phyloP scores from a whole-genome alignment of 2,329 filamentous ascomycete genomes.

The Ophiosphaerella herpotricha region DNA sequence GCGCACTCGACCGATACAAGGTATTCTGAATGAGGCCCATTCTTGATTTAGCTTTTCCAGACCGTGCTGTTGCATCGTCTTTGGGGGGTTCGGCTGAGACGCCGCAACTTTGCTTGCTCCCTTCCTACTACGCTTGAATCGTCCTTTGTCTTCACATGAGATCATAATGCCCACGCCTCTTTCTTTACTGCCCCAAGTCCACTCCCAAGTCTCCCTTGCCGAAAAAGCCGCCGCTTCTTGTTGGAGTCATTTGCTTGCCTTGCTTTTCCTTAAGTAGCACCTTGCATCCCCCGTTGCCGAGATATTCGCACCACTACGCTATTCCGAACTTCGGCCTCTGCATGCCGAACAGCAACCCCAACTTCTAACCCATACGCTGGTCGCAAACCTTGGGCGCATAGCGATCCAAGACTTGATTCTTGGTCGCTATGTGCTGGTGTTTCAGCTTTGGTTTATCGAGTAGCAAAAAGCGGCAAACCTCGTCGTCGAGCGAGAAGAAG shows the following conservation, averaged over 20 bases:
- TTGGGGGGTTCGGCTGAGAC: slow-evolving; percentile 36
- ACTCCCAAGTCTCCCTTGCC: slow-evolving; percentile 26
- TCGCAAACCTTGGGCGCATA: slow-evolving; percentile 29
- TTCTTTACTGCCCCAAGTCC: slow-evolving; percentile 23
- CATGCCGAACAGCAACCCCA: slow-evolving; percentile 26
- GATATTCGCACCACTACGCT: slow-evolving; percentile 19
- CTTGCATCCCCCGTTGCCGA: slow-evolving; percentile 30
- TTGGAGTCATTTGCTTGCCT: slow-evolving; percentile 27
- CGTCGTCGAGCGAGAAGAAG: slow-evolving; percentile 36
- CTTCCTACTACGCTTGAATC: slow-evolving; percentile 24
- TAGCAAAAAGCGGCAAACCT: slow-evolving; percentile 36
- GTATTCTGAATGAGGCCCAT: slow-evolving; percentile 41
- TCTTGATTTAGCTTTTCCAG: slow-evolving; percentile 41
- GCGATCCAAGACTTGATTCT: slow-evolving; percentile 26
- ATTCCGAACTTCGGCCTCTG: slow-evolving; percentile 35
- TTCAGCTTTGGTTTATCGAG: slow-evolving; percentile 38
- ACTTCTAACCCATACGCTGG: slow-evolving; percentile 16
- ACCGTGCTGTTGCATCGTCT: slow-evolving; percentile 42
- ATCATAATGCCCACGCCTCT: slow-evolving; percentile 32
- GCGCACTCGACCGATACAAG: slow-evolving; percentile 34
- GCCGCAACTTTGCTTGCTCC: slow-evolving; percentile 30
- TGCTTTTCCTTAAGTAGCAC: slow-evolving; percentile 34
- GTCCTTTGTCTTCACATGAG: slow-evolving; percentile 37
- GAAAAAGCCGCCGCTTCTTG: slow-evolving; percentile 26
- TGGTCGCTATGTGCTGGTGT: slow-evolving; percentile 45